phyloP scores from a whole-genome alignment of 352 stramenopile genomes.

The Globisporangium abappressorium region DNA sequence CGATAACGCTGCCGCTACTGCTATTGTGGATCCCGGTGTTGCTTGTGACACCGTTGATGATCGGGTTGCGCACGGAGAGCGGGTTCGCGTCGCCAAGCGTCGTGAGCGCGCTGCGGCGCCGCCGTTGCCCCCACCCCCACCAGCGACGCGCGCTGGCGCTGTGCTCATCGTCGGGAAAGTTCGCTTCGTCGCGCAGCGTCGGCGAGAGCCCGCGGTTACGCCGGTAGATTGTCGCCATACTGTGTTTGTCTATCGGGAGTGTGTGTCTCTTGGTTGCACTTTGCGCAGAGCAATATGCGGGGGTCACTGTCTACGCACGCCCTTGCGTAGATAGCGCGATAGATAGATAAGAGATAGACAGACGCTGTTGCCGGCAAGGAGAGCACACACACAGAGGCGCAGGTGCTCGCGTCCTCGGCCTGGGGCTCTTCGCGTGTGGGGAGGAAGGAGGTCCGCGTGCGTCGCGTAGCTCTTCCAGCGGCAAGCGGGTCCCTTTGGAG shows the following conservation, averaged over 20 bases:
- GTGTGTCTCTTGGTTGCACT: neutral
- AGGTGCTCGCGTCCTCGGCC: neutral
- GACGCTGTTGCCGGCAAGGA: neutral
- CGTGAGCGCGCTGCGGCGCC: slow-evolving; percentile 23
- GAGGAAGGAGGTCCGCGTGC: neutral
- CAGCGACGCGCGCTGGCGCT: slow-evolving; percentile 7
- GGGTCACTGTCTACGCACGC: neutral
- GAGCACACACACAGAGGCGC: neutral
- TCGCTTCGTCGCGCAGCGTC: slow-evolving; percentile 28
- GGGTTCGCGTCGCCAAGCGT: slow-evolving; percentile 13
- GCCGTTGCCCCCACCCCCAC: slow-evolving; percentile 10
- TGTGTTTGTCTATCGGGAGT: neutral
- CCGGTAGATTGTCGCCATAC: slow-evolving; percentile 62
- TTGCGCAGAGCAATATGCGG: neutral
- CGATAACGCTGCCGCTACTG: neutral
- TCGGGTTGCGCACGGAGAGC: slow-evolving; percentile 9
- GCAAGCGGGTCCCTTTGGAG: neutral
- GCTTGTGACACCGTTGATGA: slow-evolving; percentile 18
- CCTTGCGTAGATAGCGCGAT: neutral
- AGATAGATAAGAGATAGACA: neutral
- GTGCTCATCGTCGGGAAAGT: slow-evolving; percentile 18
- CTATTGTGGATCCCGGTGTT: slow-evolving; percentile 3
- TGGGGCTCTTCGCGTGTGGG: neutral
- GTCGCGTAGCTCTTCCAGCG: neutral
- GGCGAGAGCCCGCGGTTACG: slow-evolving; percentile 42